Evolutionary conservation across 2,329 filamentous ascomycete genomes (phyloP), one percentile per base, ranked within the genome.

Genomic region (Colletotrichum zoysiae): DNA sequence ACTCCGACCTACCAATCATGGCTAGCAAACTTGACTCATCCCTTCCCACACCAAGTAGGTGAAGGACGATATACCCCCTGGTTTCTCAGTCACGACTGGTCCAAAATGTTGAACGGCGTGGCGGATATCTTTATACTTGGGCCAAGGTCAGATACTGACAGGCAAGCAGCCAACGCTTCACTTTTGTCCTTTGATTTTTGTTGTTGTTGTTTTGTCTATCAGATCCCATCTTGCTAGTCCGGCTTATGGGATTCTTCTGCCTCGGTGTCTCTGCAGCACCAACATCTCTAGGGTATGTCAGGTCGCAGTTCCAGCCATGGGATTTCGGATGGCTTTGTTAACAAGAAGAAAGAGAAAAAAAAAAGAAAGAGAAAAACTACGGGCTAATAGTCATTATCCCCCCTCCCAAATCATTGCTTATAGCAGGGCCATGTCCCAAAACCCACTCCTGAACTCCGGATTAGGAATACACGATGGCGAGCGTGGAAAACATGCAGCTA

Each of bases 251-350:
- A 33, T 20, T 23, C 9, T 30, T 33, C 33, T n/a, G 16, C 38
- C 40, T n/a, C 40, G 3, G 12, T 18, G 35, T 42, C n/a, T 57
- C n/a, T 64, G 30, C 63, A 40, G 40, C 65, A 26, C 44, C 59
- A 62, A 23, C 33, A 40, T 53, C 58, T 26, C 65, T 38, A 59
- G 65, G 65, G 65, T 63, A 71, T 30, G 30, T 71, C 58, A 58
- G 50, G 65, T 67, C 55, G 50, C 51, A 50, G 30, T 50, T 35
- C 57, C 64, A 62, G 68, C 57, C 38, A 26, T 23, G 56, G 42
- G 8, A 26, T 44, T 40, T 50, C 30, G 33, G 68, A 44, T 71
- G 26, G 35, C 69, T 58, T 35, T 40, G 46, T 46, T 30, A 30
- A 42, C 3, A 4, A 5, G 7, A 30, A n/a, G 35, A 20, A 44